Conservation (phyloP, 2,329 filamentous ascomycete species). For the Phyllosticta citrichinensis region DNA sequence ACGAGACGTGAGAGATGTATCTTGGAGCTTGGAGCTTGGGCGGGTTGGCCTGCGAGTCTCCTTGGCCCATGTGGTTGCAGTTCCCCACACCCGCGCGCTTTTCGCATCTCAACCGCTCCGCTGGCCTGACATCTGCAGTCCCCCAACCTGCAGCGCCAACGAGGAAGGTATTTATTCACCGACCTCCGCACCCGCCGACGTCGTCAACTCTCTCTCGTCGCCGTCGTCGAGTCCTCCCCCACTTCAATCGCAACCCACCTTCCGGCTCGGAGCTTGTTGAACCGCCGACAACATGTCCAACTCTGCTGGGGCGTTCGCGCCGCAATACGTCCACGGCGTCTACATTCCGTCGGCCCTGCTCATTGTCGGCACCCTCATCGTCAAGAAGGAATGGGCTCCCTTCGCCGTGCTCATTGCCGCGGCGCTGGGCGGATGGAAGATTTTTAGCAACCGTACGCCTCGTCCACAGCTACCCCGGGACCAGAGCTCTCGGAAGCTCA, state of each 20-base stretch:
- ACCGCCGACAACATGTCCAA: not conserved
- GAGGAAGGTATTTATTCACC: not conserved
- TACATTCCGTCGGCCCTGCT: slow-evolving; percentile 76
- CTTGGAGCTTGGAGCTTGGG: not conserved
- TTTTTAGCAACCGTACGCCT: slow-evolving; percentile 57
- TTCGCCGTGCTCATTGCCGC: slow-evolving; percentile 60
- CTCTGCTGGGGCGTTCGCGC: slow-evolving; percentile 28
- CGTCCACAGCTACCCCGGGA: not conserved
- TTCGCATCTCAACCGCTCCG: not conserved
- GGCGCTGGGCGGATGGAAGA: slow-evolving; percentile 59
- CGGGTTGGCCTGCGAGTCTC: not conserved
- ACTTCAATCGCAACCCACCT: not conserved
- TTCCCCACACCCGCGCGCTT: not conserved
- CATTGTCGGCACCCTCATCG: slow-evolving; percentile 62
- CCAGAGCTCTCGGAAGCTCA: not conserved
- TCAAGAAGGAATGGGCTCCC: slow-evolving; percentile 61
- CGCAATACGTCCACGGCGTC: slow-evolving; percentile 64
- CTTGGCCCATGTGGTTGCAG: not conserved
- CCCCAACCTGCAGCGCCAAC: not conserved
- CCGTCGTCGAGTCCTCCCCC: not conserved
- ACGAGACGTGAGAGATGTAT: not conserved
- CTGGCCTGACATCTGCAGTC: not conserved
- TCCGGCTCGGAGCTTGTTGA: not conserved
- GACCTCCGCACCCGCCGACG: not conserved
- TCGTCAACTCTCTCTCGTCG: not conserved